Evolutionary conservation across 2,329 filamentous ascomycete genomes (phyloP).

Genomic region (Fonsecaea monophora): DNA sequence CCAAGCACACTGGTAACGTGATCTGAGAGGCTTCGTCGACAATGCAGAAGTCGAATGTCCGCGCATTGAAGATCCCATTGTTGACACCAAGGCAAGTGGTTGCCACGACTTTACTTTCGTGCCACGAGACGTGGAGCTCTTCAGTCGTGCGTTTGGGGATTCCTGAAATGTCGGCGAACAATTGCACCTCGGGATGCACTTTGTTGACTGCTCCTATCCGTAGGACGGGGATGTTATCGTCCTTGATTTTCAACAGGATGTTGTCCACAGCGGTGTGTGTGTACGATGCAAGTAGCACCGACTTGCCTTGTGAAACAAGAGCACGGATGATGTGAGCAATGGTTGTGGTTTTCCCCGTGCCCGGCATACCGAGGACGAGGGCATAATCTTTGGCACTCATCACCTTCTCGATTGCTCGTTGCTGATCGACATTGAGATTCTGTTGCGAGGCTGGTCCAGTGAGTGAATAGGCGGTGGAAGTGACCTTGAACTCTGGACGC

Average conservation of each 20-base stretch:
- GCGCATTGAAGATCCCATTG: constrained; percentile 84
- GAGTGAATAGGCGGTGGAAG: constrained; percentile 68
- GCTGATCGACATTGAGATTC: constrained; percentile 85
- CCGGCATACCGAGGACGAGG: constrained; percentile 96
- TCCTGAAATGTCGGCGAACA: constrained; percentile 81
- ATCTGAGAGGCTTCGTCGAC: constrained; percentile 98
- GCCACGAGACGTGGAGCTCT: constrained; percentile 82
- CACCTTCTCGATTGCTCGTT: constrained; percentile 85
- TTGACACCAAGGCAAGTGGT: constrained; percentile 94
- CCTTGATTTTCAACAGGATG: constrained; percentile 87
- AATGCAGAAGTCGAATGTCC: constrained; percentile 96
- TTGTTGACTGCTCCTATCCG: constrained; percentile 86
- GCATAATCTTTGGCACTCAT: constrained; percentile 96
- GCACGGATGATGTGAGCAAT: constrained; percentile 97
- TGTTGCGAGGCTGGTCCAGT: constrained; percentile 61
- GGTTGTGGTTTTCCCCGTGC: constrained; percentile 96
- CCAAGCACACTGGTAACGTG: constrained; percentile 90
- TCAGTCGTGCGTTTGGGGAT: constrained; percentile 78
- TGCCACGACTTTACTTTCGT: constrained; percentile 85
- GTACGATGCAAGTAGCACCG: constrained; percentile 90
- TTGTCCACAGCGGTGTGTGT: constrained; percentile 99
- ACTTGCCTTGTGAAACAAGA: constrained; percentile 86
- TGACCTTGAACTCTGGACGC: constrained; percentile 73
- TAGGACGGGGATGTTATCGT: constrained; percentile 77
- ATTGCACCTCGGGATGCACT: constrained; percentile 83